phyloP scores from a whole-genome alignment of 2,329 filamentous ascomycete genomes.

The Cladosporium sphaerospermum region DNA sequence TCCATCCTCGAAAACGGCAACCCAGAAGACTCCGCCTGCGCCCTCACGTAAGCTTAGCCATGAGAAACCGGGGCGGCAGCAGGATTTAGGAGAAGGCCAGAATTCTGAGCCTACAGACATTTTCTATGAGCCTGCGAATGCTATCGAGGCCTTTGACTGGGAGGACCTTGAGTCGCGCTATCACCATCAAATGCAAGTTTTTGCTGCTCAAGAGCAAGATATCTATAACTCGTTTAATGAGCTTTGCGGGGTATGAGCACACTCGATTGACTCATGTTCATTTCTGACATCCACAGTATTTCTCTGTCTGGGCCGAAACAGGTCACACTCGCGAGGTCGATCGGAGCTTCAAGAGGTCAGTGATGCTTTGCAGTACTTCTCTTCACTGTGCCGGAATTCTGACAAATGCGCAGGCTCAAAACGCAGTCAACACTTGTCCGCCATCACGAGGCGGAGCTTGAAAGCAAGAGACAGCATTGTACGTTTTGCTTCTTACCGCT shows the following conservation, averaged over 20 bases:
- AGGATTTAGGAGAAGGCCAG: not conserved
- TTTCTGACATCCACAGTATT: conserved; percentile 52
- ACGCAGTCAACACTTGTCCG: conserved; percentile 69
- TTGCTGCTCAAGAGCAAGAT: conserved; percentile 57
- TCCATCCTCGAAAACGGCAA: not conserved
- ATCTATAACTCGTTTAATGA: conserved; percentile 23
- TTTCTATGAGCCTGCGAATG: conserved; percentile 19
- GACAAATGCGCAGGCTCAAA: conserved; percentile 52
- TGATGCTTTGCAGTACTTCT: not conserved
- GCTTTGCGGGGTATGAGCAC: conserved; percentile 54
- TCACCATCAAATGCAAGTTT: conserved; percentile 56
- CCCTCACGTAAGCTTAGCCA: not conserved
- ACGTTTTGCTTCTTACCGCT: conserved; percentile 32
- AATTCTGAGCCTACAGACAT: not conserved
- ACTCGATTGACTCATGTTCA: not conserved
- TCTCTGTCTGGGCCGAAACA: conserved; percentile 70
- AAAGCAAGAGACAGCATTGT: conserved; percentile 73
- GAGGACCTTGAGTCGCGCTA: conserved; percentile 67
- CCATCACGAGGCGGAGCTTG: conserved; percentile 7
- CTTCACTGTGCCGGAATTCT: not conserved
- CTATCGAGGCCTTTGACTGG: conserved; percentile 64
- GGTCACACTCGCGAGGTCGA: conserved; percentile 67
- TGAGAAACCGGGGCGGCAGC: not conserved
- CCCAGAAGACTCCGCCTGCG: not conserved
- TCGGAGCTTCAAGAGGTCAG: conserved; percentile 68